phyloP scores from a whole-genome alignment of 2,329 filamentous ascomycete species.

The Pseudocercospora cruenta region DNA sequence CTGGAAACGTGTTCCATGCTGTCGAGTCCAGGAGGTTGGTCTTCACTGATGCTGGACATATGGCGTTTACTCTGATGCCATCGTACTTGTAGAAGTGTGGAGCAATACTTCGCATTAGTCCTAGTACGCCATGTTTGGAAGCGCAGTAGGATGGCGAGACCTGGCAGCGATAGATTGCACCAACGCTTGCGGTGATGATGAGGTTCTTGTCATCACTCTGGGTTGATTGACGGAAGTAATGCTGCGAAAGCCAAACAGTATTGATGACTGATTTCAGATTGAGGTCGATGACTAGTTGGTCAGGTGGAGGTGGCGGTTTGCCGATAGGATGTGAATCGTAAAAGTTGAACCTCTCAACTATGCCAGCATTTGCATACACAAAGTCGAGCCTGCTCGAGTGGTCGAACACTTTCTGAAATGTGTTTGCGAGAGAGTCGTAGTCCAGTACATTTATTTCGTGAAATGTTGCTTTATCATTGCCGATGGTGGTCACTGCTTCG shows the following conservation, averaged over 20 bases:
- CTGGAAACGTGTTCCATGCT: conserved; percentile 41
- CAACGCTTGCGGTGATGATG: conserved; percentile 49
- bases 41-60: conserved; percentile 43
- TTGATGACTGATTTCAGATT: conserved; percentile 47
- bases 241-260: conserved; percentile 44
- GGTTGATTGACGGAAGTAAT: conserved; percentile 49
- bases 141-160: conserved; percentile 59
- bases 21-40: conserved; percentile 41
- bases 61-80: conserved; percentile 59
- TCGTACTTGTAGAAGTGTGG: conserved; percentile 35
- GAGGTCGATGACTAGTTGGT: conserved; percentile 45
- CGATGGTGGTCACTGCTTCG: conserved; percentile 19
- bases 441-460: conserved; percentile 45
- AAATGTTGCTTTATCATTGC: conserved; percentile 42
- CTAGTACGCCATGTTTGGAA: conserved; percentile 57
- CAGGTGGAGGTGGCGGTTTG: conserved; percentile 34
- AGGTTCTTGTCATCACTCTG: conserved; percentile 48
- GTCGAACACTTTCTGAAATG: conserved; percentile 46
- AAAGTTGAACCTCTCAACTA: conserved; percentile 47
- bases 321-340: conserved; percentile 30
- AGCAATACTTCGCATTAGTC: conserved; percentile 54
- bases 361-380: conserved; percentile 60
- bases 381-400: conserved; percentile 45
- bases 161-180: conserved; percentile 47
- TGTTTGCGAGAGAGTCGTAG: conserved; percentile 40